phyloP scores from a whole-genome alignment of 2,329 filamentous ascomycete species.

The Cordyceps cateniannulata region DNA sequence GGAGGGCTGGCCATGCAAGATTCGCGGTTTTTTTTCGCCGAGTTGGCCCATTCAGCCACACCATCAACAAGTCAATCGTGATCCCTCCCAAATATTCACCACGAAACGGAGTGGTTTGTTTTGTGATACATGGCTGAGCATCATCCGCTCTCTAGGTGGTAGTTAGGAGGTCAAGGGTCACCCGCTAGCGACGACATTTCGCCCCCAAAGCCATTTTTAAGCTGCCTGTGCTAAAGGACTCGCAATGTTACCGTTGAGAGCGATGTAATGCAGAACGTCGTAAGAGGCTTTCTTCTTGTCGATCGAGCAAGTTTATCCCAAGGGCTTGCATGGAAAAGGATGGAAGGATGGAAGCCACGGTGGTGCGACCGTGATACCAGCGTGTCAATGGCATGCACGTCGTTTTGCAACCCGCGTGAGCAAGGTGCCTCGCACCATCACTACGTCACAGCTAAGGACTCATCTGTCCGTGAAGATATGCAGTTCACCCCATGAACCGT shows the following conservation, averaged over 20 bases:
- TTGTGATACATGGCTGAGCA: neutral
- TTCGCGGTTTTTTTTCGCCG: neutral
- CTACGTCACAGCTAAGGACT: neutral
- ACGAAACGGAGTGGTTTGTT: neutral
- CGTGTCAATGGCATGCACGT: neutral
- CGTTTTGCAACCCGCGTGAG: neutral
- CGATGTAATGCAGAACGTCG: neutral
- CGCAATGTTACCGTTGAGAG: neutral
- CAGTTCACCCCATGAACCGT: neutral
- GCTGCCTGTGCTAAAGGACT: no score
- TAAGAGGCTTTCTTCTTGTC: neutral
- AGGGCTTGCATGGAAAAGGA: neutral
- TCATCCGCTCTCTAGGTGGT: neutral
- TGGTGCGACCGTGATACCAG: neutral
- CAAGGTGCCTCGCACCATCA: neutral
- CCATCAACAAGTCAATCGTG: neutral
- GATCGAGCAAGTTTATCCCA: neutral
- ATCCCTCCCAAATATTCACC: neutral
- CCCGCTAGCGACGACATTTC: neutral
- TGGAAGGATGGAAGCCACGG: neutral
- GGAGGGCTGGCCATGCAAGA: neutral
- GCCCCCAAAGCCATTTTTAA: neutral
- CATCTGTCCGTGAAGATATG: neutral
- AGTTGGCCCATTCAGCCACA: neutral
- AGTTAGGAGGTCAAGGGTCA: no score